Percentiles rank a stretch among this genome's conserved stretches.
Evolutionary conservation across 2,329 filamentous ascomycete species (phyloP).

Genomic region (Phyllosticta citrichinensis): DNA sequence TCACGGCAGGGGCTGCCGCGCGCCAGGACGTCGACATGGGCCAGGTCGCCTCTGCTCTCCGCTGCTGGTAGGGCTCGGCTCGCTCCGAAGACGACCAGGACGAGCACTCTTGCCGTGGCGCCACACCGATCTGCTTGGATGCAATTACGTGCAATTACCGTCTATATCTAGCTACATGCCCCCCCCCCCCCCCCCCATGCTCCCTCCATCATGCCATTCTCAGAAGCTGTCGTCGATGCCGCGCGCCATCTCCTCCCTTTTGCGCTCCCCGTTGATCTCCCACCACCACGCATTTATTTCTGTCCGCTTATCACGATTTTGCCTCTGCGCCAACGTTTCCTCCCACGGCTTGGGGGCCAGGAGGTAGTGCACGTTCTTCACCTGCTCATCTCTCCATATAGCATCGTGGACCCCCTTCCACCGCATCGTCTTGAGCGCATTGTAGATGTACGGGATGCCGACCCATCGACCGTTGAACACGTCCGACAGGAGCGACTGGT

Average conservation of each 20-base stretch:
- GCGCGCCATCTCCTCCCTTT: constrained; percentile 36
- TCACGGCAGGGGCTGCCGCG: not conserved
- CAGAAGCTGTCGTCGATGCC: constrained; percentile 45
- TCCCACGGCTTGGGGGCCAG: constrained; percentile 55
- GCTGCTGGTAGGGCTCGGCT: not conserved
- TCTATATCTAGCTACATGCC: not conserved
- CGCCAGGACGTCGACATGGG: not conserved
- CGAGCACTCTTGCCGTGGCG: not conserved
- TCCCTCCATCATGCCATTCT: not conserved
- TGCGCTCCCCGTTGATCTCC: constrained; percentile 39
- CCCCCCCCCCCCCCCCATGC: too few species aligned
- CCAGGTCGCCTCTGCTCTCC: not conserved
- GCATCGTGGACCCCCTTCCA: constrained; percentile 45
- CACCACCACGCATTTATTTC: constrained; percentile 51
- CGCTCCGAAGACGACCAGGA: not conserved
- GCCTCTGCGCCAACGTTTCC: constrained; percentile 35
- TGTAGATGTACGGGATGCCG: constrained; percentile 50
- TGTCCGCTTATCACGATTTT: constrained; percentile 10
- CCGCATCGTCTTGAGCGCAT: constrained; percentile 50
- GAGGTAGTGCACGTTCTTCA: constrained; percentile 56
- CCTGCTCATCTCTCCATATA: constrained; percentile 50
- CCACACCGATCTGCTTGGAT: not conserved
- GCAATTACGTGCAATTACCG: not conserved
- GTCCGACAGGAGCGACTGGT: constrained; percentile 49
- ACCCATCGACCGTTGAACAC: constrained; percentile 50